Percentiles rank a stretch among this genome's conserved stretches.
phyloP scores from a whole-genome alignment of 1,284 basidiomycete genomes.

The Sphagnurus paluster region DNA sequence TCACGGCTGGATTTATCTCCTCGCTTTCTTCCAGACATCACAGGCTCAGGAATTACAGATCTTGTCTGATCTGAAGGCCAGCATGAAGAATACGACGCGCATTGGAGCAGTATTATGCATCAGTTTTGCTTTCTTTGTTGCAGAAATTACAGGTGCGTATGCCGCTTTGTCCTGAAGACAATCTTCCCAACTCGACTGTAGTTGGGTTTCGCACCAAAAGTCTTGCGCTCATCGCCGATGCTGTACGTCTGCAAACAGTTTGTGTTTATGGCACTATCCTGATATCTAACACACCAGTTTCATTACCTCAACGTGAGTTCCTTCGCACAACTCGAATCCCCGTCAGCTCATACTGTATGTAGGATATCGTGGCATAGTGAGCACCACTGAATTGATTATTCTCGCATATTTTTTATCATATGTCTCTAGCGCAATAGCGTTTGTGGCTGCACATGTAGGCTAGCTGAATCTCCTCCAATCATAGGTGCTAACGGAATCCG shows the following conservation, averaged over 20 bases:
- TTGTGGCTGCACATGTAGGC: slow-evolving; percentile 21
- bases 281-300: slow-evolving; percentile 34
- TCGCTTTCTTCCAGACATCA: too few relatives aligned
- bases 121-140: slow-evolving; percentile 43
- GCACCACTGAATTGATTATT: slow-evolving; percentile 8
- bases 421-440: slow-evolving; percentile 23
- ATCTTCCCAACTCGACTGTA: slow-evolving; percentile 19
- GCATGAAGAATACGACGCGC: slow-evolving; percentile 46
- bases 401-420: not conserved
- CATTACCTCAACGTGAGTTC: slow-evolving; percentile 47
- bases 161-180: slow-evolving; percentile 1
- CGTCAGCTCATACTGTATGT: not conserved
- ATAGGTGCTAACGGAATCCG: not conserved
- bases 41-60: not conserved
- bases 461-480: slow-evolving; percentile 2
- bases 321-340: not conserved
- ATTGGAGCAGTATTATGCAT: slow-evolving; percentile 44
- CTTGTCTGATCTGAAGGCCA: not conserved
- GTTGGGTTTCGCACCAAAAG: slow-evolving; percentile 51
- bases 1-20: too few relatives aligned
- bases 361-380: slow-evolving; percentile 44
- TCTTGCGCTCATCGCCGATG: slow-evolving; percentile 50
- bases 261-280: not conserved
- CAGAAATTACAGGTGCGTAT: slow-evolving; percentile 41
- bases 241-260: slow-evolving; percentile 31